phyloP scores from a whole-genome alignment of 2,329 filamentous ascomycete species.

The Dactylellina drechsleri region DNA sequence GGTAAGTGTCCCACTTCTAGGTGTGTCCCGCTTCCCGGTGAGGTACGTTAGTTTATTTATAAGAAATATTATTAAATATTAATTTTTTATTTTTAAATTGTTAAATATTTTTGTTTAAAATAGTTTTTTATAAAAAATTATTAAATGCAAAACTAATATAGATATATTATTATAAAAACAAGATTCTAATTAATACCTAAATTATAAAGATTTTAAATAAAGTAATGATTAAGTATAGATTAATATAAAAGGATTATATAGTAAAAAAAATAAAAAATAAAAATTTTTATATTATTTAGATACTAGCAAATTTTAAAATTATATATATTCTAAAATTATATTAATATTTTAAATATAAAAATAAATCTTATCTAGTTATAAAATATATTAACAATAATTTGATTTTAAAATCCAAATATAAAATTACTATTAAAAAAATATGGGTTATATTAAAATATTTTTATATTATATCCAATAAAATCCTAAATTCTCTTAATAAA shows the following conservation, averaged over 20 bases:
- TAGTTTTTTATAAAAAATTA: slow-evolving; percentile 8
- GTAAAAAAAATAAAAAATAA: slow-evolving; percentile 1
- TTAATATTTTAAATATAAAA: slow-evolving; percentile 6
- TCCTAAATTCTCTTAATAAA: not conserved
- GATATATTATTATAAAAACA: not conserved
- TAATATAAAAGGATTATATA: no score
- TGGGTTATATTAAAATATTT: not conserved
- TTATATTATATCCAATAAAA: not conserved
- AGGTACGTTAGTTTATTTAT: no score
- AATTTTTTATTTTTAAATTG: no score
- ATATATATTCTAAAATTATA: slow-evolving; percentile 5
- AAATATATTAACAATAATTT: not conserved
- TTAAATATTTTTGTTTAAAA: not conserved
- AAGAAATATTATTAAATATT: no score
- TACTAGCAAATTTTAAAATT: no score
- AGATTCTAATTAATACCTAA: not conserved
- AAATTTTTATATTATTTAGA: no score
- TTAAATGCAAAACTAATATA: slow-evolving; percentile 3
- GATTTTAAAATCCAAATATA: not conserved
- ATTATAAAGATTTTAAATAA: slow-evolving; percentile 17
- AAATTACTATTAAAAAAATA: not conserved
- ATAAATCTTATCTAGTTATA: slow-evolving; percentile 14
- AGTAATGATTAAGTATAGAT: slow-evolving; percentile 12
- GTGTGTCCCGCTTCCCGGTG: no score
- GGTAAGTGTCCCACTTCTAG: no score